Percentiles rank a stretch among this genome's conserved stretches.
Evolutionary conservation across 2,329 filamentous ascomycete species (phyloP).

Genomic region (Calonectria pauciramosa): DNA sequence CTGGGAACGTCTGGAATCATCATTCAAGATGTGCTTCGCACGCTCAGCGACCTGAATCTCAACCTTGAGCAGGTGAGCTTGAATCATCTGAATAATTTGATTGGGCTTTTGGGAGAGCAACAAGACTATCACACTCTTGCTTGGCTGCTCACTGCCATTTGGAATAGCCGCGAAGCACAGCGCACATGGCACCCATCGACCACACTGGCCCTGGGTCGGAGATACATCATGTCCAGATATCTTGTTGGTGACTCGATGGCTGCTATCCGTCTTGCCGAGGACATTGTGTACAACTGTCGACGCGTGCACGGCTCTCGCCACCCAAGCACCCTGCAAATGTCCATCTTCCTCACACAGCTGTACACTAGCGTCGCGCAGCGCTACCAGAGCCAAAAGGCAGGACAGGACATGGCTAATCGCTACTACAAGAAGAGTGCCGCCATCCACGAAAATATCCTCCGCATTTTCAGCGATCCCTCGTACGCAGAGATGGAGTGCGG

Average conservation of each 20-base stretch:
- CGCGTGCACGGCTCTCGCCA: neutral
- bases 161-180: slow-evolving; percentile 1
- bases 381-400: neutral
- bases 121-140: neutral
- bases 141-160: neutral
- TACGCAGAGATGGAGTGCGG: neutral
- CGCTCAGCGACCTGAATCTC: neutral
- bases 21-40: neutral
- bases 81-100: neutral
- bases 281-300: neutral
- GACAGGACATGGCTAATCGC: neutral
- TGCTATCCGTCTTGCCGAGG: neutral
- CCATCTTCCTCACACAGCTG: slow-evolving; percentile 1
- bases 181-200: neutral
- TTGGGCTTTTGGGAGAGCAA: neutral
- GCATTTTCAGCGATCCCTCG: neutral
- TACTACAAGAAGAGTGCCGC: slow-evolving; percentile 5
- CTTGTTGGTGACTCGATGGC: neutral
- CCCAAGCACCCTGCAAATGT: neutral
- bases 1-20: neutral
- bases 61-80: neutral
- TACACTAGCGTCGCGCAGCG: neutral
- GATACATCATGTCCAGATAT: neutral
- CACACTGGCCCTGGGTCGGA: neutral
- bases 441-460: neutral